Base-by-base conservation (phyloP, 495 filamentous ascomycete species). In the Penicillium robsamsonii region DNA sequence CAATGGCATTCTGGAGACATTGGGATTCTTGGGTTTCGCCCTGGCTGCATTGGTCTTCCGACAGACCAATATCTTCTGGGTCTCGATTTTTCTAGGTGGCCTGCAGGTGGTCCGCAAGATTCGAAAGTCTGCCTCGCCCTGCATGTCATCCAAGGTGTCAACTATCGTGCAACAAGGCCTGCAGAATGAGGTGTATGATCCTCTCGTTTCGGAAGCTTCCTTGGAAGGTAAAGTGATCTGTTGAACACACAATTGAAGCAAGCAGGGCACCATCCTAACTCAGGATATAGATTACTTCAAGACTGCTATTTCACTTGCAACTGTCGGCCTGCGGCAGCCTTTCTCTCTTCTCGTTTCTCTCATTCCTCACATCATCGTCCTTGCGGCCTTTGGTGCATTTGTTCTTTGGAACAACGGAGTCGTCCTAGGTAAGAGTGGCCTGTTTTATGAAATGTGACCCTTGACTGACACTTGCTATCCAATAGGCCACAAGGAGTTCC, bases 1-100 rank as follows among this genome's bases (percentile, higher is more conserved):
- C 7, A 53, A 50, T 31, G n/a, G 46, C 8, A 37, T 61, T 5
- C 12, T 67, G 20, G 58, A 65, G 37, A 69, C 67, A 0, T 10
- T 78, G 49, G 71, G 79, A 0, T 72, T 87, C 35, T n/a, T 83
- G 9, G 53, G 82, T 0, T 49, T 78, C 22, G 88, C 88, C 0
- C 58, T 89, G 12, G 55, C 77, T 3, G 81, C 89, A 30, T 74
- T 98, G 35, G 73, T 81, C 17, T 92, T 93, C 74, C 76, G 94
- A 30, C 94, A 98, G 71, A 98, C 94, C 11, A 98, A 98, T 64
- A 88, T 97, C 56, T 92, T 97, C 68, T 98, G 94, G 94, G 88
- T 92, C 2, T 84, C 89, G 1, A 74, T 92, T 0, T 97, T 94
- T 66, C 81, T 96, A 55, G 91, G 91, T 55, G 91, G 86, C 15